Evolutionary conservation across 2,329 filamentous ascomycete genomes (phyloP), one percentile per base, ranked within the genome.

Genomic region (Fusarium equiseti): DNA sequence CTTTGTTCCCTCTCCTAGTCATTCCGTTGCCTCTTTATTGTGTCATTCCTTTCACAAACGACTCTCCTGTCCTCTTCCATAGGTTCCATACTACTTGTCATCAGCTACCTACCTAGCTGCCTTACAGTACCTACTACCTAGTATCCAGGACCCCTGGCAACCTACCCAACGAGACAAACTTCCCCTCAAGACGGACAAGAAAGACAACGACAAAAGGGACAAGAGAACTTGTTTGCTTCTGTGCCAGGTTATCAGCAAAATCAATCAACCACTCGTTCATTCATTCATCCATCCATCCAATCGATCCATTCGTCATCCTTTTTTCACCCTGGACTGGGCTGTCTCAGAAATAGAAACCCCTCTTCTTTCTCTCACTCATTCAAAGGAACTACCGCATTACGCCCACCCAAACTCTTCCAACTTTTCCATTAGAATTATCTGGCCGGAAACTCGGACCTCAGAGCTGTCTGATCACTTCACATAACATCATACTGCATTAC

Each of bases 171-270:
- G 15, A 46, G 24, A 57, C 40, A 50, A 42, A 64, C 57, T n/a
- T 9, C 31, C 43, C 15, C 29, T 29, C 35, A 22, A 42, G 18
- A 27, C 26, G 40, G 27, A 49, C 24, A 24, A 22, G 24, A 40
- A 59, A 46, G 26, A 52, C 43, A 26, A 49, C 46, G 35, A 53
- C 29, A 31, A 44, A 62, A 63, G 51, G 59, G 62, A 69, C 53
- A 58, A 20, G 27, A 64, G 44, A 24, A 49, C 32, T 60, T 74
- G 56, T 62, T 75, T 73, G 66, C 68, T 68, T 71, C 59, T 74
- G 49, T 51, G 35, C 44, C 49, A 42, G 46, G n/a, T 49, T 52
- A 63, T 68, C 22, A 26, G 35, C 18, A 38, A n/a, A 38, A 61
- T 59, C 29, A 27, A 44, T 57, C 38, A 38, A 44, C n/a, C n/a